phyloP scores from a whole-genome alignment of 208 protist species.

The Endotrypanum monterogeii region DNA sequence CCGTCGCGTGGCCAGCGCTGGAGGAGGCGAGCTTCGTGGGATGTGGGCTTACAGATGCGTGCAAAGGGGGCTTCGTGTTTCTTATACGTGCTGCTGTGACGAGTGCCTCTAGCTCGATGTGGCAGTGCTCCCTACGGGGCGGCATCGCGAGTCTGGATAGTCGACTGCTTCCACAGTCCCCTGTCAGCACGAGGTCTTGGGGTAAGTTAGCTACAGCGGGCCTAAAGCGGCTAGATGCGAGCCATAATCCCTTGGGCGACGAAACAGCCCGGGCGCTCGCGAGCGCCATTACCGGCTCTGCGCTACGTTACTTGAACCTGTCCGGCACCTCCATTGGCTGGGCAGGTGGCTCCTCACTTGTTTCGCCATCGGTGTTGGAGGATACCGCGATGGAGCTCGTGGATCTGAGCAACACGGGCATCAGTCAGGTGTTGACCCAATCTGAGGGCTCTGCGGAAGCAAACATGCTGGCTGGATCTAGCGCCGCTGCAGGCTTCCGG shows the following conservation, averaged over 20 bases:
- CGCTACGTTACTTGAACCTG: conserved; percentile 55
- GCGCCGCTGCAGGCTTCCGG: conserved; percentile 14
- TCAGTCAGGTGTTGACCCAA: conserved; percentile 3
- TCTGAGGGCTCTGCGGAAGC: conserved; percentile 4
- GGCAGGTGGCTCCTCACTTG: conserved; percentile 32
- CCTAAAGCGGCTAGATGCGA: conserved; percentile 54
- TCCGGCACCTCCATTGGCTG: conserved; percentile 50
- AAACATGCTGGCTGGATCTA: conserved; percentile 20
- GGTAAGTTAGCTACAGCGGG: conserved; percentile 4
- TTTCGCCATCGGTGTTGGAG: conserved; percentile 42
- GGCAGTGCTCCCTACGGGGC: conserved; percentile 50
- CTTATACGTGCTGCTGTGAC: conserved; percentile 36
- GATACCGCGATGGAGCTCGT: conserved; percentile 51
- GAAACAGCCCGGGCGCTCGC: conserved; percentile 45
- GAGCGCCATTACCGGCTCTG: conserved; percentile 39
- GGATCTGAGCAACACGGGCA: conserved; percentile 55
- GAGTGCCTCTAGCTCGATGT: conserved; percentile 24
- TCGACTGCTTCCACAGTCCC: neutral
- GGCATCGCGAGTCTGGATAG: conserved; percentile 5
- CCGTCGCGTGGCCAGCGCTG: conserved; percentile 36
- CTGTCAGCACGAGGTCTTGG: neutral
- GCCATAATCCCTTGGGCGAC: conserved; percentile 59
- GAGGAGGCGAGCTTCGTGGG: conserved; percentile 61
- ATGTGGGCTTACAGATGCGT: conserved; percentile 60
- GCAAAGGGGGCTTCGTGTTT: conserved; percentile 39